Evolutionary conservation across 345 rosid species (phyloP).

Genomic region (Jatropha curcas): DNA sequence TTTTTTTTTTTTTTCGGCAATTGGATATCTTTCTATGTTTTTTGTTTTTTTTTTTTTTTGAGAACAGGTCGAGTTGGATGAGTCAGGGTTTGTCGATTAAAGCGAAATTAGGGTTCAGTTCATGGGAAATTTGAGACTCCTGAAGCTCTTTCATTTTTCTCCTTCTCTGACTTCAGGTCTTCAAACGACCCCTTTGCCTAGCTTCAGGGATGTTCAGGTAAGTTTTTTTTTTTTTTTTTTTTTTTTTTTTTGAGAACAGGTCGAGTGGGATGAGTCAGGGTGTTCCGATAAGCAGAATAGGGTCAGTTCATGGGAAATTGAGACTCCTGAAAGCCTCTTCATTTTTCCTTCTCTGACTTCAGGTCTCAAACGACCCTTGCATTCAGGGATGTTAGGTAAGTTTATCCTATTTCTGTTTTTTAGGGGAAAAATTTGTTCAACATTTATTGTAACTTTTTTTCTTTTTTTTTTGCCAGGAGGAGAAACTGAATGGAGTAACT

Average conservation of each 20-base stretch:
- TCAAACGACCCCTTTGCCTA: no score
- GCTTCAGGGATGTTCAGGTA: no score
- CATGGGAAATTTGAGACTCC: no score
- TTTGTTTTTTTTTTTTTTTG: no score
- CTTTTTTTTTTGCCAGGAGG: constrained; percentile 39
- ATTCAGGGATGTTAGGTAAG: constrained; percentile 70
- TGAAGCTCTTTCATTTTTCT: no score
- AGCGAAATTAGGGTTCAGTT: no score
- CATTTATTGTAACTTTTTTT: constrained; percentile 1
- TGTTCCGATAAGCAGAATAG: constrained; percentile 86
- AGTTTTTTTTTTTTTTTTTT: background rate
- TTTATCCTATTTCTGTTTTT: background rate
- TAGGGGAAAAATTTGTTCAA: background rate
- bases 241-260: constrained; percentile 37
- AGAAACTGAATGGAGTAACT: constrained; percentile 81
- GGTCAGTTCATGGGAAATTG: constrained; percentile 97
- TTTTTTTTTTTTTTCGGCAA: no score
- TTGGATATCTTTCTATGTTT: no score
- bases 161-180: no score
- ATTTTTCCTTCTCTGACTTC: constrained; percentile 94
- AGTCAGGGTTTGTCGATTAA: no score
- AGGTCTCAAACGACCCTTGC: constrained; percentile 76
- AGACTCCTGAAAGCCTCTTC: constrained; percentile 97
- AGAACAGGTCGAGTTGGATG: no score
- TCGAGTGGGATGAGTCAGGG: constrained; percentile 99